These are phyloP conservation scores for Xylariaceae sp. DNA, from an alignment of 2,329 filamentous ascomycete species.

Conservation along the genomic window DNA sequence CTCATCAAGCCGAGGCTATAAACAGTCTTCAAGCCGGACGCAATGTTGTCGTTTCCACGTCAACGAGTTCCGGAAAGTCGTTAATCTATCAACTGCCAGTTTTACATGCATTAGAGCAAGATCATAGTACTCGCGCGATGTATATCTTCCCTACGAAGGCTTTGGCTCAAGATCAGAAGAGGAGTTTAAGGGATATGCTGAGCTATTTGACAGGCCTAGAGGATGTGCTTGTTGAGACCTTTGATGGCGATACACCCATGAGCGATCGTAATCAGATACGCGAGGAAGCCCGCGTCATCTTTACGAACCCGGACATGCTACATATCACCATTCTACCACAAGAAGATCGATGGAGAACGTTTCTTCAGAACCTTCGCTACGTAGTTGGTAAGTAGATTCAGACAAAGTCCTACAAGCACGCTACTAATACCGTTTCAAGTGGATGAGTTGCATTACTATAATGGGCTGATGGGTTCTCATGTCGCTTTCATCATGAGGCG, in stretches of 20 bases:
- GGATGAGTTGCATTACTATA: constrained; percentile 92
- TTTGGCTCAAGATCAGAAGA: constrained; percentile 85
- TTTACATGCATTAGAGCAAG: constrained; percentile 75
- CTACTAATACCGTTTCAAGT: constrained; percentile 38
- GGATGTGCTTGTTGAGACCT: constrained; percentile 78
- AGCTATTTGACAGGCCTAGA: constrained; percentile 73
- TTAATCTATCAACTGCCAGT: constrained; percentile 97
- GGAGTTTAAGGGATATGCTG: constrained; percentile 81
- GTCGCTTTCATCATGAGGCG: constrained; percentile 93
- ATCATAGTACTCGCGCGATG: constrained; percentile 75
- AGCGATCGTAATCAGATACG: constrained; percentile 70
- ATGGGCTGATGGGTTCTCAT: constrained; percentile 88
- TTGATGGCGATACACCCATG: constrained; percentile 92
- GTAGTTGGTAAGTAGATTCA: constrained; percentile 59
- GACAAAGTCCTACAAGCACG: constrained; percentile 21
- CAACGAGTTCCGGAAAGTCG: constrained; percentile 94
- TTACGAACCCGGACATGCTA: constrained; percentile 97
- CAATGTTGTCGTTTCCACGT: constrained; percentile 89
- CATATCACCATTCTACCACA: constrained; percentile 91
- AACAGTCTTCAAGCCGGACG: constrained; percentile 77
- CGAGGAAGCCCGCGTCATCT: constrained; percentile 86
- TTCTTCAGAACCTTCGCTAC: constrained; percentile 82
- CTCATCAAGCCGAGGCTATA: constrained; percentile 89
- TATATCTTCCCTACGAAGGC: constrained; percentile 99
- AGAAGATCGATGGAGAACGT: constrained; percentile 82